Evolutionary conservation across 768 basidiomycete genomes (phyloP), one percentile per base, ranked within the genome.

Genomic region (Suillus weaverae): DNA sequence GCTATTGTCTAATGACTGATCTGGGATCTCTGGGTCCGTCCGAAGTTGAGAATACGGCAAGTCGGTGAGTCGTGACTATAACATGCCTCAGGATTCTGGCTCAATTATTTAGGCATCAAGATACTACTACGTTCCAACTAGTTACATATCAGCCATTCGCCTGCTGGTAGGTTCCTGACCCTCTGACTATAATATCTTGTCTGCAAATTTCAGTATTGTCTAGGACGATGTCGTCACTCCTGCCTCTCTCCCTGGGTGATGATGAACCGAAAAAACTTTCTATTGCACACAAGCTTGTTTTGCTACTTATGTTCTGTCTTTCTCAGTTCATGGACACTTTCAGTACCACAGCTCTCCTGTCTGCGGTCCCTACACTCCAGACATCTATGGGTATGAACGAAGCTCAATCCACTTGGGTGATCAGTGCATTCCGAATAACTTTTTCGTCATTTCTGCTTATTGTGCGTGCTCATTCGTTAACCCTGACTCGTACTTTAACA

Each of bases 271-370:
- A 60, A 35, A 59, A 0, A n/a, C 65, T 74, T 60, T 77, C 73
- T 48, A 63, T 60, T 54, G 59, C 63, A 39, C 72, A 70, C 62
- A 80, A 74, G 69, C 63, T 56, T 1, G 30, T 73, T 32, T 65
- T 84, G 20, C 70, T 84, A 2, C 22, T 67, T 11, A 65, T 80
- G 20, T 77, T 83, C 35, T 82, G 80, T 66, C 71, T 77, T 32
- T 77, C 81, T 20, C 75, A 80, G 60, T 82, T 80, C 65, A 69
- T 83, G 59, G 84, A 84, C 36, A 70, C 77, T 14, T 79, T 83
- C 71, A 79, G 77, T 68, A 79, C 77, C 61, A 74, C 78, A 16
- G 73, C 79, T 30, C 72, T 80, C 30, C 76, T 80, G 51, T 70
- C 79, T 20, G 79, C 77, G 13, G 75, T 83, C 54, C 80, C 81